These are phyloP conservation scores for Malus fusca DNA, from an alignment of 306 rosid species.

Conservation along the genomic window DNA sequence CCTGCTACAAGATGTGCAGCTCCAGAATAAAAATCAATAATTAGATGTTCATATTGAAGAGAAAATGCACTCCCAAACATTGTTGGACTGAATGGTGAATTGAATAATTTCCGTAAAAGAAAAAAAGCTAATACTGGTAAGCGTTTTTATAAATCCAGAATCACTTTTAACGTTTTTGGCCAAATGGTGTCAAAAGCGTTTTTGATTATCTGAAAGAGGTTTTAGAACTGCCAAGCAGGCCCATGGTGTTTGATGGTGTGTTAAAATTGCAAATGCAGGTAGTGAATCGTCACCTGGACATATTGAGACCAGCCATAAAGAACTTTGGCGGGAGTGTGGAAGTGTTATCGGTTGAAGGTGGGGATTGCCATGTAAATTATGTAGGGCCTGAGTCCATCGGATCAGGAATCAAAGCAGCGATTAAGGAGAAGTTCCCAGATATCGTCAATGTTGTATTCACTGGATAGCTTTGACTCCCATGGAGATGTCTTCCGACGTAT, in stretches of 20 bases:
- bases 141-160: too few species aligned
- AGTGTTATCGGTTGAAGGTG: conserved; percentile 60
- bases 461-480: conserved; percentile 3
- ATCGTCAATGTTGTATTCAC: conserved; percentile 57
- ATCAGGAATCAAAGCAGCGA: conserved; percentile 84
- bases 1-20: not conserved
- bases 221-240: too few species aligned
- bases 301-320: conserved; percentile 84
- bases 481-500: not conserved
- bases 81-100: too few species aligned
- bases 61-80: not conserved
- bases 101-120: too few species aligned
- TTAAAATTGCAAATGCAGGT: conserved; percentile 37
- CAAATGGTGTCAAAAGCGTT: not conserved
- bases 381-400: conserved; percentile 86
- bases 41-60: not conserved
- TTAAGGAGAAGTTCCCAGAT: conserved; percentile 85
- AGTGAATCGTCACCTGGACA: conserved; percentile 73
- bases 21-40: not conserved
- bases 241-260: not conserved
- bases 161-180: too few species aligned
- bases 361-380: conserved; percentile 57
- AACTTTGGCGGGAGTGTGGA: conserved; percentile 85
- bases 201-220: not conserved
- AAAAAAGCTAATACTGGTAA: too few species aligned